Percentiles rank a stretch among this genome's conserved stretches.
Evolutionary conservation across 306 rosid species (phyloP).

Genomic region (Trifolium dubium): DNA sequence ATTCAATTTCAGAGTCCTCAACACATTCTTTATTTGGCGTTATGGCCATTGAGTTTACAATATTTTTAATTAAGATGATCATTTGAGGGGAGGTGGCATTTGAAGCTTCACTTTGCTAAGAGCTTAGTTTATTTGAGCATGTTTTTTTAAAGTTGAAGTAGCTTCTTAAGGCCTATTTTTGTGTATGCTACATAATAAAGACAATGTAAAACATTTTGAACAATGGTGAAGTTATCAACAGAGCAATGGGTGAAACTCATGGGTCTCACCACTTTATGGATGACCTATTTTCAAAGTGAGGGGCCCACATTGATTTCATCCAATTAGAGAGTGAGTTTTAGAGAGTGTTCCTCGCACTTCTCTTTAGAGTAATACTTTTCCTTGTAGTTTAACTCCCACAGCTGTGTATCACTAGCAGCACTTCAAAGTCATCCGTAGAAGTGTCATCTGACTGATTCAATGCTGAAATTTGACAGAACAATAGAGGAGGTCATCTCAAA

Average conservation of each 20-base stretch:
- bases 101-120: constrained; percentile 5
- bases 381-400: constrained; percentile 31
- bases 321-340: too few species aligned
- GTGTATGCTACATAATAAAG: neutral
- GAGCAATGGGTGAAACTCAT: neutral
- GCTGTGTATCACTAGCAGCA: constrained; percentile 1
- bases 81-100: constrained; percentile 24
- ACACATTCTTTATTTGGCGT: constrained; percentile 17
- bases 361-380: constrained; percentile 10
- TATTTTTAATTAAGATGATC: constrained; percentile 32
- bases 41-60: constrained; percentile 19
- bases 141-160: constrained; percentile 30
- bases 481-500: constrained; percentile 64
- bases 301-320: too few species aligned
- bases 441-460: constrained; percentile 32
- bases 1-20: neutral
- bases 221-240: constrained; percentile 20
- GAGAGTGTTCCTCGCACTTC: too few species aligned
- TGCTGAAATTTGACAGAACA: constrained; percentile 60
- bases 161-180: constrained; percentile 2
- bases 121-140: constrained; percentile 29
- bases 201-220: neutral
- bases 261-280: too few species aligned
- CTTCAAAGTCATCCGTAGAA: constrained; percentile 22
- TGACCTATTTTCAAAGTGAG: too few species aligned